Evolutionary conservation across 495 filamentous ascomycete species (phyloP), one percentile per base, ranked within the genome.

Genomic region (Annulohypoxylon moriforme): DNA sequence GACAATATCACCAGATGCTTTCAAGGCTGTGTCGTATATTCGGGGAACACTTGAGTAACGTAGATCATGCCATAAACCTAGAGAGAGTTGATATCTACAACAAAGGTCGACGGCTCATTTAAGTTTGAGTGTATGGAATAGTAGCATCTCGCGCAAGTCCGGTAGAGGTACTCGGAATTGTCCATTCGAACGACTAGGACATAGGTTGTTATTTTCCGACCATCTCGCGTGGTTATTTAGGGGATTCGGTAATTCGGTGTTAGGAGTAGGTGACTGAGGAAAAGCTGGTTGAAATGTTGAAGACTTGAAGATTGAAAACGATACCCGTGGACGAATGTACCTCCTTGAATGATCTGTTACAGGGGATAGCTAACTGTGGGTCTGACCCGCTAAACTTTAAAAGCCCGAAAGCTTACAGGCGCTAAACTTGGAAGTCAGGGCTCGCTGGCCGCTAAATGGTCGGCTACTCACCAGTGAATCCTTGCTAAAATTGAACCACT

Each of bases 21-120:
- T 11, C 22, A 6, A 31, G 14, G 24, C 20, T 60, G 6, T 31
- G n/a, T 31, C 20, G 40, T 60, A 64, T 68, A 60, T 55, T 72
- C 47, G 18, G 47, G 69, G 33, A 40, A 20, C 46, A 60, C 47
- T 68, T 60, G 64, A 56, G 64, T 57, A 68, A 68, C 69, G 1
- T 60, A 18, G 20, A 64, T 68, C 69, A 68, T 68, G 46, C 60
- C 24, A 68, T 22, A 18, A 55, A 24, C 3, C 33, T 42, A 1
- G 20, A 3, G 24, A 44, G 42, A 33, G 18, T 71, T 55, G 14
- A 24, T 33, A 1, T 18, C 27, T n/a, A 4, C 10, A 55, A 18
- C 0, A 9, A 36, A 49, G 33, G 18, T 25, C 11, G 42, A 10
- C 33, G 1, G 5, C 33, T 36, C n/a, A 18, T 18, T 44, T 13